These are phyloP conservation scores for Cladosporium sp. DNA, from an alignment of 2,329 filamentous ascomycete species.

Conservation along the genomic window DNA sequence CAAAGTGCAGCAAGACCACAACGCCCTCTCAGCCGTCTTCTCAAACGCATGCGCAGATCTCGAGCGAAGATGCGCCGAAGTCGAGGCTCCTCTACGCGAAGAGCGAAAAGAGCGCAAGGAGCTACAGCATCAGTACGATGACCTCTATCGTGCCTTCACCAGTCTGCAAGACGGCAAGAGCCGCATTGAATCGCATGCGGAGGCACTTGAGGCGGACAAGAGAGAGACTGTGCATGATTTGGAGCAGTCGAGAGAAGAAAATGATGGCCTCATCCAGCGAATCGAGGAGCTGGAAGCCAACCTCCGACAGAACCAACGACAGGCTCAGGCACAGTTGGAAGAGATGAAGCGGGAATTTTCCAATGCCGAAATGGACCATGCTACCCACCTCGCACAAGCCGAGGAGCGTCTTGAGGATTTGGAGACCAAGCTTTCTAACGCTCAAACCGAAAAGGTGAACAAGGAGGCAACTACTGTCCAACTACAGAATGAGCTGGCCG, in stretches of 20 bases:
- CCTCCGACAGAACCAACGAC: slow-evolving; percentile 33
- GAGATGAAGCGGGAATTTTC: slow-evolving; percentile 38
- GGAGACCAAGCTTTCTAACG: background rate
- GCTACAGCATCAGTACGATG: slow-evolving; percentile 34
- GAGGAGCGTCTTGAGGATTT: slow-evolving; percentile 9
- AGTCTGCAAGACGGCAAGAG: slow-evolving; percentile 35
- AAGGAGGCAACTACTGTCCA: background rate
- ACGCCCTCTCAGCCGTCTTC: slow-evolving; percentile 46
- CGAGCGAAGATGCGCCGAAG: slow-evolving; percentile 50
- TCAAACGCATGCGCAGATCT: slow-evolving; percentile 52
- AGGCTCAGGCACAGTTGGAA: slow-evolving; percentile 32
- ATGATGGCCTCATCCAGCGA: slow-evolving; percentile 38
- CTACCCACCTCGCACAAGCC: slow-evolving; percentile 36
- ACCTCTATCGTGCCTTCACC: slow-evolving; percentile 31
- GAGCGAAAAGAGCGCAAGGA: slow-evolving; percentile 36
- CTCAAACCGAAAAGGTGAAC: slow-evolving; percentile 9
- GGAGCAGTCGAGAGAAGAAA: slow-evolving; percentile 35
- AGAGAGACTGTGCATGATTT: slow-evolving; percentile 35
- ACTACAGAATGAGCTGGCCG: slow-evolving; percentile 14
- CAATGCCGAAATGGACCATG: slow-evolving; percentile 40
- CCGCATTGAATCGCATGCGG: slow-evolving; percentile 33
- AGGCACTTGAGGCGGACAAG: slow-evolving; percentile 38
- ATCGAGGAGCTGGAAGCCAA: slow-evolving; percentile 34
- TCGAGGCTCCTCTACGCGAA: slow-evolving; percentile 50
- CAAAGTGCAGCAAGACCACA: slow-evolving; percentile 40